Conservation (phyloP, 352 stramenopile species). For the Peronosclerospora sorghi region DNA sequence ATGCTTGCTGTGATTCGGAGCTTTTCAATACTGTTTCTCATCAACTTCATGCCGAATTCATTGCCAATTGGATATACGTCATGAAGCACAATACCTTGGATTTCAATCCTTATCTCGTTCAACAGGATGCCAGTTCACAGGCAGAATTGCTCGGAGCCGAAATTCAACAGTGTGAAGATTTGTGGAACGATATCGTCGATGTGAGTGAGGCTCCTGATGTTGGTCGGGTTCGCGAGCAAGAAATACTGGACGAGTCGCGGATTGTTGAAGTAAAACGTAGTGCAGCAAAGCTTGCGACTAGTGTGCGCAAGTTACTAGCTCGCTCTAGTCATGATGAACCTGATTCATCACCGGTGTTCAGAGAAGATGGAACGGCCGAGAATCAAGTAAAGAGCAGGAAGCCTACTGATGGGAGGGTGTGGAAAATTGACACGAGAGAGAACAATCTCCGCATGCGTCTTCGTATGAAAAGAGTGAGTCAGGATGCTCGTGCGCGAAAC, state of each 20-base stretch:
- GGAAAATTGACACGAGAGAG: conserved; percentile 60
- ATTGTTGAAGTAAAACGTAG: conserved; percentile 53
- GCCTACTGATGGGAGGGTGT: conserved; percentile 22
- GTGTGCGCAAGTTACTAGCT: conserved; percentile 59
- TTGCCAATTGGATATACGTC: conserved; percentile 32
- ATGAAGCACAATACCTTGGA: conserved; percentile 32
- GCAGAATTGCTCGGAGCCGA: conserved; percentile 43
- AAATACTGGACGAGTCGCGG: conserved; percentile 29
- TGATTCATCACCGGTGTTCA: conserved; percentile 1
- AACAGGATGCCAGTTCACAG: conserved; percentile 37
- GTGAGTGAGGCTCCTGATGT: conserved; percentile 24
- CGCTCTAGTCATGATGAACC: conserved; percentile 17
- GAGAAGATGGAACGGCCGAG: neutral
- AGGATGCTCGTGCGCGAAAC: conserved; percentile 50
- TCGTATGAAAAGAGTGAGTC: conserved; percentile 10
- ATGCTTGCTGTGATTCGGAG: conserved; percentile 27
- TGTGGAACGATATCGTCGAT: conserved; percentile 49
- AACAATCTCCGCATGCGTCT: conserved; percentile 72
- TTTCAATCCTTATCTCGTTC: conserved; percentile 64
- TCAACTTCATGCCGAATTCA: conserved; percentile 28
- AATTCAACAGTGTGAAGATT: conserved; percentile 29
- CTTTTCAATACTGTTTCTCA: conserved; percentile 15
- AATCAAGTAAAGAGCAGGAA: neutral
- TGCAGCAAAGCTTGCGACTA: conserved; percentile 67
- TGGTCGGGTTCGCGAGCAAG: conserved; percentile 14